A percentile compares a stretch with the other conserved stretches of the same genome.
Conservation (phyloP, 768 basidiomycete genomes). For the Leccinum barrowsii region DNA sequence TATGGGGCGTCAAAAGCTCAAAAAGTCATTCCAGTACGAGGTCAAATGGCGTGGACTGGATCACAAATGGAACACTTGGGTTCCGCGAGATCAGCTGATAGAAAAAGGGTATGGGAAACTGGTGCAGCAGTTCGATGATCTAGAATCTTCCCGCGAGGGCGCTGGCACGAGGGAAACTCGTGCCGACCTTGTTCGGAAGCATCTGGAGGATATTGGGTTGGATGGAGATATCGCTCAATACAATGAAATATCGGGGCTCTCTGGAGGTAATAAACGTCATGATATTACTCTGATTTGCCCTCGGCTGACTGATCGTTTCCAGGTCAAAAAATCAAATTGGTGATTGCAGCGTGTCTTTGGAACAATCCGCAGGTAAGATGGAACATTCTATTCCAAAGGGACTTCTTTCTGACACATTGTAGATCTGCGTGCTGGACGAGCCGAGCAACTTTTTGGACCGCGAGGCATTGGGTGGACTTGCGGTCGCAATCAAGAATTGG, state of each 20-base stretch:
- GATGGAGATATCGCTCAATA: conserved; percentile 98
- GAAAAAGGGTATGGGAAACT: conserved; percentile 86
- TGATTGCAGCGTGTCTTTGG: conserved; percentile 93
- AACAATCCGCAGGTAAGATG: conserved; percentile 75
- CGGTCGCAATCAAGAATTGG: conserved; percentile 95
- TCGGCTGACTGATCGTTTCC: conserved; percentile 13
- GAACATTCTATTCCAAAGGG: neutral
- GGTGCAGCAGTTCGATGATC: conserved; percentile 92
- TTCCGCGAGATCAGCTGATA: conserved; percentile 82
- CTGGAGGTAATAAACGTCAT: conserved; percentile 61
- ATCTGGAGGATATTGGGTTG: conserved; percentile 91
- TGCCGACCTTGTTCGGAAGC: conserved; percentile 78
- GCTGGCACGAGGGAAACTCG: conserved; percentile 88
- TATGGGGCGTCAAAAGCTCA: conserved; percentile 95
- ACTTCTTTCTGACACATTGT: conserved; percentile 37
- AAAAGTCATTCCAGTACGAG: conserved; percentile 94
- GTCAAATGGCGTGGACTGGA: conserved; percentile 82
- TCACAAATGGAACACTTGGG: conserved; percentile 88
- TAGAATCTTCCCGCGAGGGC: conserved; percentile 93
- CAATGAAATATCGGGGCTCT: conserved; percentile 92
- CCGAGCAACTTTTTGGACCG: conserved; percentile 98
- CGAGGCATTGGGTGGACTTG: conserved; percentile 91
- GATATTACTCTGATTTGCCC: conserved; percentile 6
- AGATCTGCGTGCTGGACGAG: conserved; percentile 71
- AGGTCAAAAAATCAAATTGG: conserved; percentile 97